These are phyloP conservation scores for Neurospora sp. DNA, from an alignment of 495 filamentous ascomycete genomes.

Conservation along the genomic window DNA sequence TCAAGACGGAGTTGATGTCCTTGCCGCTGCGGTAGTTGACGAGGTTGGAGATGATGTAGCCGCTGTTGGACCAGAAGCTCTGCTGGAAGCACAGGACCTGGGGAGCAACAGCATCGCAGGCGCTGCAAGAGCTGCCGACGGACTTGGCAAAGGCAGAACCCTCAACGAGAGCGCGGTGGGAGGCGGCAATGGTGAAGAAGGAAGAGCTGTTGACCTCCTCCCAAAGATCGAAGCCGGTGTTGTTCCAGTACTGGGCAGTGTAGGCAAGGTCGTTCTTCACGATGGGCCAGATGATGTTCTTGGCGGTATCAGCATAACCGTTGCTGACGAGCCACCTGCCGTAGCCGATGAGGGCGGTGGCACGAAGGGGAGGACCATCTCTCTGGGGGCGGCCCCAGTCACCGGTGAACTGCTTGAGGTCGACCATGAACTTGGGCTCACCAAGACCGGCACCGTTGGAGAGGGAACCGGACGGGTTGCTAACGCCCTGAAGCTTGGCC, in stretches of 20 bases:
- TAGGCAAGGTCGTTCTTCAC: constrained; percentile 62
- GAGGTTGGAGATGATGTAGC: constrained; percentile 48
- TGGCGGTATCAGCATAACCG: constrained; percentile 33
- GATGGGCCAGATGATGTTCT: constrained; percentile 47
- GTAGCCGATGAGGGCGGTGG: constrained; percentile 45
- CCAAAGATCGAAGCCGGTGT: constrained; percentile 62
- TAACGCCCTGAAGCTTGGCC: constrained; percentile 50
- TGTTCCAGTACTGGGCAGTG: constrained; percentile 61
- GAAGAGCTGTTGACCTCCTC: constrained; percentile 55
- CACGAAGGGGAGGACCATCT: constrained; percentile 61
- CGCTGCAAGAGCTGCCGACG: constrained; percentile 32
- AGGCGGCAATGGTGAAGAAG: constrained; percentile 43
- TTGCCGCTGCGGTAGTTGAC: constrained; percentile 43
- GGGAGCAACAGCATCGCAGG: constrained; percentile 46
- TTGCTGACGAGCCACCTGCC: constrained; percentile 39
- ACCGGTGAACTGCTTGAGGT: constrained; percentile 50
- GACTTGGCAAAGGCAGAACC: constrained; percentile 46
- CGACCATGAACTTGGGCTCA: constrained; percentile 53
- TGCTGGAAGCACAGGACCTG: constrained; percentile 53
- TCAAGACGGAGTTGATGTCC: constrained; percentile 54
- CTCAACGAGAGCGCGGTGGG: constrained; percentile 49
- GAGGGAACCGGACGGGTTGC: constrained; percentile 49
- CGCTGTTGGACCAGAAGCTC: constrained; percentile 49
- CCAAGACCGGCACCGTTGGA: constrained; percentile 42
- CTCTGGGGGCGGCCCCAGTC: constrained; percentile 63